phyloP scores from a whole-genome alignment of 1,139 yeast genomes.

The Debaryomycetaceae sp. region DNA sequence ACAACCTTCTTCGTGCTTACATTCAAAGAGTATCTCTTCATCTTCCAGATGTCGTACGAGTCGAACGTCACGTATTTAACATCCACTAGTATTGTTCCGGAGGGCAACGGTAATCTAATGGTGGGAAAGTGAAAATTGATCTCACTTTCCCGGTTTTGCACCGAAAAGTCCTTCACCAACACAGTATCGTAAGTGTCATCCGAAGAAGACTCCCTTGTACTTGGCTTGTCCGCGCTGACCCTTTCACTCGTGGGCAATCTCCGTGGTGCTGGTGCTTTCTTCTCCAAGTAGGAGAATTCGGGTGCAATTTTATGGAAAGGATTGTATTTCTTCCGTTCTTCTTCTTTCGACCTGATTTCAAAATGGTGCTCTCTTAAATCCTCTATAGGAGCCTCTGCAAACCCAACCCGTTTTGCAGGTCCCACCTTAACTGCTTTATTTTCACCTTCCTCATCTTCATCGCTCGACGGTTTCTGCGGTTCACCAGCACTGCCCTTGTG shows the following conservation, averaged over 20 bases:
- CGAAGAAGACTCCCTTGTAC: not conserved
- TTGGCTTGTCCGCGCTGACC: conserved; percentile 3
- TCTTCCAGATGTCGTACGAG: conserved; percentile 37
- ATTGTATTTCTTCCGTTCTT: conserved; percentile 23
- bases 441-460: conserved; percentile 4
- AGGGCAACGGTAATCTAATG: conserved; percentile 33
- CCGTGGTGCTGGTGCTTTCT: conserved; percentile 20
- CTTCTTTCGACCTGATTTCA: conserved; percentile 21
- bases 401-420: conserved; percentile 17
- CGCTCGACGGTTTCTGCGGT: conserved; percentile 1
- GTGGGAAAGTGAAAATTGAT: conserved; percentile 42
- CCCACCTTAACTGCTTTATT: conserved; percentile 24
- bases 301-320: conserved; percentile 45
- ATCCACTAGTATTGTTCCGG: conserved; percentile 33
- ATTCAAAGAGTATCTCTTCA: conserved; percentile 35
- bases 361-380: conserved; percentile 36
- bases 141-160: conserved; percentile 41
- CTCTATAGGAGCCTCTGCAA: conserved; percentile 40
- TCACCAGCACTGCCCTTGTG: too few relatives aligned
- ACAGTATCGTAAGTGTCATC: conserved; percentile 9
- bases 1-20: conserved; percentile 39
- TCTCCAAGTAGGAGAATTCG: conserved; percentile 38
- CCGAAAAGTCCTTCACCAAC: conserved; percentile 41
- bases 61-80: conserved; percentile 37
- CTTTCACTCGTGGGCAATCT: conserved; percentile 14